Base-by-base conservation (phyloP, 2,329 filamentous ascomycete species). In the Myriosclerotinia scirpicola region DNA sequence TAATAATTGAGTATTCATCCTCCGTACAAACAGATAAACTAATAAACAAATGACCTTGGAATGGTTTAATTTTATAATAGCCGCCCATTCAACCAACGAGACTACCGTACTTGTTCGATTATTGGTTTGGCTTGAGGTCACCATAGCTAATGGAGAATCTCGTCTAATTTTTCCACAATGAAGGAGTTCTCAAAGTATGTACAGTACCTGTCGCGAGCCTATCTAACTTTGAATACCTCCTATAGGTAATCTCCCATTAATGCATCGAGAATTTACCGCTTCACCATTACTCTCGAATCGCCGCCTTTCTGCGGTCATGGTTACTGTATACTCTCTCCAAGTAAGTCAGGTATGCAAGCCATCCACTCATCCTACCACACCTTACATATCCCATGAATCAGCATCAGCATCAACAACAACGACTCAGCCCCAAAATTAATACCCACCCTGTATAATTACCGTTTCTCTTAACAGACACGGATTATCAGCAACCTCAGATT, bases 391-490 rank as follows among this genome's bases (percentile, higher is more conserved):
- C 55, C 55, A n/a, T 58, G 55, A 44, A 58, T 58, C 55, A n/a
- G 55, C 53, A 55, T 34, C 55, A 44, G 22, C 42, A 48, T 34
- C 40, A 48, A 34, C 56, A 34, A 3, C 30, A 34, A 5, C 30
- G 64, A 66, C 64, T 66, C 64, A 62, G 64, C 64, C 56, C 64
- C 56, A 52, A 54, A 34, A 50, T 12, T 12, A 20, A 60, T 38
- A 26, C 9, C 30, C 36, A 60, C 38, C 63, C 61, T n/a, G 60
- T 52, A 40, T 42, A 53, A 63, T 63, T 54, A 63, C 46, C 46
- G 59, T 42, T 54, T 40, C 12, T 53, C n/a, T 59, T 30, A 22
- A 11, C 26, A 44, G 36, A 5, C 56, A n/a, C 42, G 55, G 56
- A 59, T n/a, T n/a, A n/a, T n/a, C n/a, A 59, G 55, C 9, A 46